Conservation (phyloP, 176 grass and related monocot species). For the Ensete ventricosum region DNA sequence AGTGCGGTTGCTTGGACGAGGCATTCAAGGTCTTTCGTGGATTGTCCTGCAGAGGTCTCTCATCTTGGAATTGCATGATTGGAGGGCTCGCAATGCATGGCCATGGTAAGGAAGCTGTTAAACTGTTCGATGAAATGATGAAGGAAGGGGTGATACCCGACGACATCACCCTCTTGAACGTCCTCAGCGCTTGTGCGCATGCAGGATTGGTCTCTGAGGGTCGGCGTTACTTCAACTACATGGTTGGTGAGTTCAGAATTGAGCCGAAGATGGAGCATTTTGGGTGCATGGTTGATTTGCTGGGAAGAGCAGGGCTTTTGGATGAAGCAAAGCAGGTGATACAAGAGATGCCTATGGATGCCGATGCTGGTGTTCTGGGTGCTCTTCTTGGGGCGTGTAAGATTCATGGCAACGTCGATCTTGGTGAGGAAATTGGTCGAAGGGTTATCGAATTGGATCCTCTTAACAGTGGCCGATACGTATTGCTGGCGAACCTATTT, state of each 20-base stretch:
- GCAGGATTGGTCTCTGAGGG: conserved; percentile 43
- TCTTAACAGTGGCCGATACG: conserved; percentile 58
- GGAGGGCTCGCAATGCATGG: conserved; percentile 67
- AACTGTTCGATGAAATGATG: conserved; percentile 58
- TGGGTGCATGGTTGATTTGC: conserved; percentile 73
- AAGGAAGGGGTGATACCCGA: conserved; percentile 31
- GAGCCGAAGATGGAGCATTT: conserved; percentile 72
- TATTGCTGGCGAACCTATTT: conserved; percentile 67
- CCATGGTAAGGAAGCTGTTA: conserved; percentile 32
- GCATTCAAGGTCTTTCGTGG: conserved; percentile 36
- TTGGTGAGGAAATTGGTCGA: conserved; percentile 50
- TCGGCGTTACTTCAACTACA: conserved; percentile 36
- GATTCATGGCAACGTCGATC: conserved; percentile 42
- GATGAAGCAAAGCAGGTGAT: conserved; percentile 74
- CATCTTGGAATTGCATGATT: conserved; percentile 84
- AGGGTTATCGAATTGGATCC: conserved; percentile 61
- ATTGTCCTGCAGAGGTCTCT: conserved; percentile 32
- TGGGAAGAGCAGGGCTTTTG: conserved; percentile 59
- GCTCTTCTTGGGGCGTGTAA: conserved; percentile 75
- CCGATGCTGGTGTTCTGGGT: conserved; percentile 50
- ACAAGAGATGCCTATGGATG: conserved; percentile 63
- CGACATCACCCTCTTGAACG: conserved; percentile 60
- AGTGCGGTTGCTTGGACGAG: conserved; percentile 68
- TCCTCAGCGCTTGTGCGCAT: conserved; percentile 76
- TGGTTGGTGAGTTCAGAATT: conserved; percentile 31